These are phyloP conservation scores for Pleurotus pulmonarius DNA, from an alignment of 768 basidiomycete species.

Conservation along the genomic window DNA sequence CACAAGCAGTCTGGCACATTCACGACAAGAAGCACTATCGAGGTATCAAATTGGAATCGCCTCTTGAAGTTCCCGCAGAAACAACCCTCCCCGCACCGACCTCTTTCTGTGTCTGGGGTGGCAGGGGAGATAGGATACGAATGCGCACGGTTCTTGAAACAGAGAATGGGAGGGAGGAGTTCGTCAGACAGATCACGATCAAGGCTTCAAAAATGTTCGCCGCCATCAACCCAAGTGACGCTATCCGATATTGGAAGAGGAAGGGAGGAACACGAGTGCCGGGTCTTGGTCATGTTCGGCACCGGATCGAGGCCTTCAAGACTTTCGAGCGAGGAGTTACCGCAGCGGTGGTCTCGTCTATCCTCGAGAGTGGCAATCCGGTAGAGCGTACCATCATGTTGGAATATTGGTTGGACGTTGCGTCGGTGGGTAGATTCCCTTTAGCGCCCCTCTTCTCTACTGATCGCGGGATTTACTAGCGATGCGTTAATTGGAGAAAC, in stretches of 20 bases:
- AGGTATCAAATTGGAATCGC: background rate
- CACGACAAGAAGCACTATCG: constrained; percentile 5
- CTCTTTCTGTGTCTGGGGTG: constrained; percentile 17
- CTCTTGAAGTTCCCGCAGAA: background rate
- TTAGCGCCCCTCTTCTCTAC: background rate
- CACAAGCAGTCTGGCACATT: constrained; percentile 4
- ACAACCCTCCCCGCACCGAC: constrained; percentile 14
- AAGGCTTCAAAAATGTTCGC: constrained; percentile 32
- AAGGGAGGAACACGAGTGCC: constrained; percentile 18
- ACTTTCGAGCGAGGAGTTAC: constrained; percentile 32
- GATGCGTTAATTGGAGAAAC: constrained; percentile 42
- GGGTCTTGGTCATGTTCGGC: constrained; percentile 21
- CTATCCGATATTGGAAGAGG: constrained; percentile 33
- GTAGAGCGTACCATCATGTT: constrained; percentile 24
- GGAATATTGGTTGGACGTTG: constrained; percentile 43
- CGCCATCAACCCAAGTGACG: constrained; percentile 38
- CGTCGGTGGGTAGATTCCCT: constrained; percentile 28
- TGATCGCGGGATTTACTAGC: constrained; percentile 22
- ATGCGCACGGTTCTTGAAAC: constrained; percentile 32
- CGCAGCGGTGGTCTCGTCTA: constrained; percentile 34
- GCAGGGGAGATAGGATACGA: constrained; percentile 11
- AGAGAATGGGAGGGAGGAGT: constrained; percentile 32
- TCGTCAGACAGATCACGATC: constrained; percentile 43
- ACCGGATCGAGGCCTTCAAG: constrained; percentile 24
- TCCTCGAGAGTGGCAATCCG: constrained; percentile 18